These are phyloP conservation scores for Leptodermis oblonga DNA, from an alignment of 257 asterid genomes.

Conservation along the genomic window DNA sequence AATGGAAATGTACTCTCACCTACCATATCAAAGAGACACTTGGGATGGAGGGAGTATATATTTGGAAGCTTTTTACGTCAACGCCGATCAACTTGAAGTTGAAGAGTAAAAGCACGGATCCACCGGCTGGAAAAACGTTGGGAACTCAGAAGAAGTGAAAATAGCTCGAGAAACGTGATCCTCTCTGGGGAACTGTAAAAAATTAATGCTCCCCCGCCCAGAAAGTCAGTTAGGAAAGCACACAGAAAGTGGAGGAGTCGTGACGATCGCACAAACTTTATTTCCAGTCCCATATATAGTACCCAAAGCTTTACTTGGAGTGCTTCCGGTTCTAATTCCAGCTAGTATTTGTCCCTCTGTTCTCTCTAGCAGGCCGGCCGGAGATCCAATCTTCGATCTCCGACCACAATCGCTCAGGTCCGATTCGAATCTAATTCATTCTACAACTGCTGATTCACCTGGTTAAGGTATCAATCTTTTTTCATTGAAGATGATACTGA, in stretches of 20 bases:
- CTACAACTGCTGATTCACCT: too few relatives aligned
- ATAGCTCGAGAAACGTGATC: background rate
- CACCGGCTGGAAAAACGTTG: background rate
- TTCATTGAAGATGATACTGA: conserved; percentile 15
- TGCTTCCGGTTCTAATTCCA: background rate
- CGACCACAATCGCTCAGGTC: background rate
- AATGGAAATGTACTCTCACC: too few relatives aligned
- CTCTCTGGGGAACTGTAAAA: background rate
- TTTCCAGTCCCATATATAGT: too few relatives aligned
- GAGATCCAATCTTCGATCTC: background rate
- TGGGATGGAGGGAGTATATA: too few relatives aligned
- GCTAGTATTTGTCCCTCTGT: background rate
- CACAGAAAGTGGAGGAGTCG: background rate
- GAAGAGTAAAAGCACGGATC: background rate
- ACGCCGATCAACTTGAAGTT: too few relatives aligned
- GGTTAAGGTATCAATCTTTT: background rate
- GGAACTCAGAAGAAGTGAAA: background rate
- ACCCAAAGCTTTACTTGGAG: background rate
- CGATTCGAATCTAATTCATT: background rate
- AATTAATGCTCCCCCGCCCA: background rate
- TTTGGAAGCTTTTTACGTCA: too few relatives aligned
- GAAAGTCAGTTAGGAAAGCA: background rate
- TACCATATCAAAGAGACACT: too few relatives aligned
- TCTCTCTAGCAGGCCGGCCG: background rate
- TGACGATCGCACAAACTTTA: background rate